phyloP scores from a whole-genome alignment of 306 rosid species.

The Senna siamea region DNA sequence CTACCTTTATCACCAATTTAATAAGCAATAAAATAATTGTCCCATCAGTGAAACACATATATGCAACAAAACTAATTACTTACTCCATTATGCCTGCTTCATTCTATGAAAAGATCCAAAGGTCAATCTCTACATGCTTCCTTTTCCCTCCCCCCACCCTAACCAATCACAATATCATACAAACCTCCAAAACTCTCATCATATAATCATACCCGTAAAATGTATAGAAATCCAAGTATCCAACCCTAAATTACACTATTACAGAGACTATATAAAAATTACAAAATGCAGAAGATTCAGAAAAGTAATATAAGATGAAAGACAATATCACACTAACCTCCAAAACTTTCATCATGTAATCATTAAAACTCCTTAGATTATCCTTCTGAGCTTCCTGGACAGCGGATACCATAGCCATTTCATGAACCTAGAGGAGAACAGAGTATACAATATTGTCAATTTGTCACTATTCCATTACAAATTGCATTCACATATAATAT shows the following conservation, averaged over 20 bases:
- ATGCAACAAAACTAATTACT: not conserved
- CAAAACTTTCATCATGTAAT: constrained; percentile 90
- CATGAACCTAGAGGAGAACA: constrained; percentile 73
- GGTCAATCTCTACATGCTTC: not conserved
- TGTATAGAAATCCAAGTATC: constrained; percentile 7
- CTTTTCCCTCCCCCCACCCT: not conserved
- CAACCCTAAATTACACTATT: constrained; percentile 1
- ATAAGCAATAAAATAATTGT: constrained; percentile 18
- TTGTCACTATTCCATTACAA: constrained; percentile 30
- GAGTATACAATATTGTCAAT: constrained; percentile 28
- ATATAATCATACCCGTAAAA: not conserved
- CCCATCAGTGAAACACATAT: constrained; percentile 1
- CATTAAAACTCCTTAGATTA: constrained; percentile 89
- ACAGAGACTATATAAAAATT: too few species aligned
- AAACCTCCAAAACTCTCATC: constrained; percentile 82
- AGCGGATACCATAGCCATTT: constrained; percentile 97
- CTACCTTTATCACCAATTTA: constrained; percentile 23
- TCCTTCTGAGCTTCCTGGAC: constrained; percentile 98
- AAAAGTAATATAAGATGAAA: constrained; percentile 22
- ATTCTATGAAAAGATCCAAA: not conserved
- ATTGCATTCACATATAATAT: constrained; percentile 27
- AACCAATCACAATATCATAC: constrained; percentile 32
- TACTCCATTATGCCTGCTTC: not conserved
- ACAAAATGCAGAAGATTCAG: not conserved
- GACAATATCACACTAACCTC: constrained; percentile 67